Conservation (phyloP, 768 basidiomycete species). For the Leccinum fibrillosum region DNA sequence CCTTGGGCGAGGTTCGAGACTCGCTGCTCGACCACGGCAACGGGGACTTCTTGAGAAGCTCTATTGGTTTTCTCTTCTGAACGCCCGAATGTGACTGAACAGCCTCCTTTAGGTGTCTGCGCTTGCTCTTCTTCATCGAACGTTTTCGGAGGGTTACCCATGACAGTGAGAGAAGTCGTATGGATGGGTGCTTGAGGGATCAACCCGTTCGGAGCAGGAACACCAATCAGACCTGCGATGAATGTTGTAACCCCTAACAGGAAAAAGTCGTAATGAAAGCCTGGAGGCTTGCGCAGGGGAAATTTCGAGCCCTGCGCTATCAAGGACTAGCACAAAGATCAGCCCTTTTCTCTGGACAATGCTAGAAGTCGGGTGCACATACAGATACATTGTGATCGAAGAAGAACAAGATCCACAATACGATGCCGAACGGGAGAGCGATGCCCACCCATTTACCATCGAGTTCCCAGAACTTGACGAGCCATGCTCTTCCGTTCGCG, state of each 20-base stretch:
- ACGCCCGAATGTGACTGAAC: neutral
- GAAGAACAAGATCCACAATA: slow-evolving; percentile 90
- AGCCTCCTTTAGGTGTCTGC: neutral
- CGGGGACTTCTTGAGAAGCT: slow-evolving; percentile 48
- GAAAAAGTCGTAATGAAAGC: slow-evolving; percentile 88
- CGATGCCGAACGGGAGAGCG: slow-evolving; percentile 83
- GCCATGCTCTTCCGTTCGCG: slow-evolving; percentile 71
- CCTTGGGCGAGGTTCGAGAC: slow-evolving; percentile 85
- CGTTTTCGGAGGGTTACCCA: slow-evolving; percentile 46
- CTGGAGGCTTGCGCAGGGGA: slow-evolving; percentile 86
- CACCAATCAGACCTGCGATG: slow-evolving; percentile 78
- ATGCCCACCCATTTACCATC: slow-evolving; percentile 87
- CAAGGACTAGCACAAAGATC: slow-evolving; percentile 53
- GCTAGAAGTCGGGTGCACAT: slow-evolving; percentile 7
- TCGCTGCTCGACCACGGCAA: slow-evolving; percentile 88
- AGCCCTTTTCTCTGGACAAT: neutral
- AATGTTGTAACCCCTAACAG: slow-evolving; percentile 88
- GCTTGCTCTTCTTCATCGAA: slow-evolving; percentile 36
- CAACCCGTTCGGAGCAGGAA: slow-evolving; percentile 84
- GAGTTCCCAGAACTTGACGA: slow-evolving; percentile 86
- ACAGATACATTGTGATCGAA: slow-evolving; percentile 95
- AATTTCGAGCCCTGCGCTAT: slow-evolving; percentile 91
- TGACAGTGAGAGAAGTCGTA: slow-evolving; percentile 74
- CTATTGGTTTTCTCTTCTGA: slow-evolving; percentile 24
- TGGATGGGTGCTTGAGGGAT: slow-evolving; percentile 93